Base-by-base conservation (phyloP, 1,284 basidiomycete species). In the Melampsora abietis-canadensis region DNA sequence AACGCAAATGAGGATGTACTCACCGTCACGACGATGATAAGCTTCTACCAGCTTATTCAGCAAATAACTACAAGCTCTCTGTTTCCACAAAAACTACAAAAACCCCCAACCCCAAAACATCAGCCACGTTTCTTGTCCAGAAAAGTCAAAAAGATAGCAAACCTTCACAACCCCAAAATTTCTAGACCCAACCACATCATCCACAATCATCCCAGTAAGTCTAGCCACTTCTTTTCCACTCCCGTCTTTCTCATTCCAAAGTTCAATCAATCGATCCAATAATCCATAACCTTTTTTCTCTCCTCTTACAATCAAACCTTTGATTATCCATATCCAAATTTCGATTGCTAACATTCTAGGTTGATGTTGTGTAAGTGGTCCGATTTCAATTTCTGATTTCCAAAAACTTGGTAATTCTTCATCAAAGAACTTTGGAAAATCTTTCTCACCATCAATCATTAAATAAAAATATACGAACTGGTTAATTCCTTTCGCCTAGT, bases 161-260 rank as follows among this genome's bases (percentile, higher is more conserved):
- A 92, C 94, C 85, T 88, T 89, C 47, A 92, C 84, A 6, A 90
- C 85, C 1, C 90, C 87, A 81, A 89, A 86, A 79, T 94, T 90
- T 65, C 85, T 84, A 82, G 92, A 81, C 14, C 83, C 81, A 77
- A 90, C 89, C 4, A 84, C 78, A 27, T 84, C 84, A 14, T 87
- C 81, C 0, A 83, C 86, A 31, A 93, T 84, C 37, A 87, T 82
- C 0, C 90, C 90, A 57, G 96, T 83, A 0, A 87, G 87, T 72
- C 85, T 87, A 0, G 91, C 92, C 15, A 90, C 91, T 73, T 88
- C 85, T 85, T 87, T 87, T 21, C 85, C 85, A 34, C 92, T 81
- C 0, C 79, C 68, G 0, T 80, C 81, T 44, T 84, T 82, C 76
- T 93, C 87, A 17, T 83, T 84, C 75, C 95, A 88, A 2, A 90